Conservation (phyloP, 75 land plant genomes). For the Sequoiadendron giganteum region DNA sequence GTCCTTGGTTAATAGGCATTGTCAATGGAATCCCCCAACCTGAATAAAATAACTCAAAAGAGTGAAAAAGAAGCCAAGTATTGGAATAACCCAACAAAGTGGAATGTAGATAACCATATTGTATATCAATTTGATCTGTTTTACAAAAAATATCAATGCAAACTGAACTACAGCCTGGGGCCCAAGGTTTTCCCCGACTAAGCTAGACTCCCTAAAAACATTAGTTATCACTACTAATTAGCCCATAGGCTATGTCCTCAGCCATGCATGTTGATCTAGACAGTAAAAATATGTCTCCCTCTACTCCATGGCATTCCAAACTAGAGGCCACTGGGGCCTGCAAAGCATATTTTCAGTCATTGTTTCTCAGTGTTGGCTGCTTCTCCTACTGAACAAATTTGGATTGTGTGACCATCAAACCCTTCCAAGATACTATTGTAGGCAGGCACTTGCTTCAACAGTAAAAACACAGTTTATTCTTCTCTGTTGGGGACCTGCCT, state of each 20-base stretch:
- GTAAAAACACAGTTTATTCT: neutral
- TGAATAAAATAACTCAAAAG: neutral
- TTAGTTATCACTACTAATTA: neutral
- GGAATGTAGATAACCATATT: neutral
- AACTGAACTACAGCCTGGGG: neutral
- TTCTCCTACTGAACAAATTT: neutral
- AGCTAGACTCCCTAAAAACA: neutral
- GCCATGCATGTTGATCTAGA: too few relatives aligned
- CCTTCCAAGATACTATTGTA: neutral
- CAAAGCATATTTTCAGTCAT: neutral
- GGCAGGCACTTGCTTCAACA: neutral
- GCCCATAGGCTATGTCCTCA: too few relatives aligned
- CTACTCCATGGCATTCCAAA: too few relatives aligned
- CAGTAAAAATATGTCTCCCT: too few relatives aligned
- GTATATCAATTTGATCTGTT: neutral
- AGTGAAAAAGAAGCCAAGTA: neutral
- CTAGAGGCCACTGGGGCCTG: too few relatives aligned
- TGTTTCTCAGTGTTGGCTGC: neutral
- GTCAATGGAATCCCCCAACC: neutral
- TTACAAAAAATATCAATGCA: neutral
- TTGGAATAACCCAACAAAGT: neutral
- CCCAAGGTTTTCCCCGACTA: neutral
- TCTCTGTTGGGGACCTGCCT: neutral
- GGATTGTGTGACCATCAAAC: neutral
- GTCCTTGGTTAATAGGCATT: neutral